These are phyloP conservation scores for Pleurotus salmoneostramineus DNA, from an alignment of 768 basidiomycete species.

Conservation along the genomic window DNA sequence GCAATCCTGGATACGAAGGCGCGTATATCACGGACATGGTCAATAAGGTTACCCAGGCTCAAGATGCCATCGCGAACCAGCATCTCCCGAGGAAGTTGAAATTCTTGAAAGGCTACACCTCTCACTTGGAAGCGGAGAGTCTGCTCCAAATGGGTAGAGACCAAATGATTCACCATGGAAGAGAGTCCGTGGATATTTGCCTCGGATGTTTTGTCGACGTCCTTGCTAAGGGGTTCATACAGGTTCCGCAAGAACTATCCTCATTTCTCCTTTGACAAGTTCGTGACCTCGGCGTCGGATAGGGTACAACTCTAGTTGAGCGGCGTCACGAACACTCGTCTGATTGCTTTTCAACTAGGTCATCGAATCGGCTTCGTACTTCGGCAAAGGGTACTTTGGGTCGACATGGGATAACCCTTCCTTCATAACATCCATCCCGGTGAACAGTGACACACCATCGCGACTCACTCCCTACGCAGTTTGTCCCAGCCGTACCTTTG, in stretches of 20 bases:
- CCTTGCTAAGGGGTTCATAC: not conserved
- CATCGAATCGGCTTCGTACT: slow-evolving; percentile 36
- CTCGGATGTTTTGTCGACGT: not conserved
- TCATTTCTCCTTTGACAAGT: not conserved
- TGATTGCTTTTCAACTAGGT: not conserved
- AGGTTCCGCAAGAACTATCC: not conserved
- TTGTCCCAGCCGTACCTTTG: slow-evolving; percentile 20
- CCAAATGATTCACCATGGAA: not conserved
- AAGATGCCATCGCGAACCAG: not conserved
- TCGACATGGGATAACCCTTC: slow-evolving; percentile 23
- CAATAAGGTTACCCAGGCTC: not conserved
- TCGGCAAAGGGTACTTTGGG: slow-evolving; percentile 34
- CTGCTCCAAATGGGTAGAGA: not conserved
- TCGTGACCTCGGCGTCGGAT: not conserved
- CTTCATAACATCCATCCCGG: slow-evolving; percentile 14
- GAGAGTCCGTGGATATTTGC: not conserved
- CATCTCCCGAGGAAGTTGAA: not conserved
- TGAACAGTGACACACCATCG: slow-evolving; percentile 27
- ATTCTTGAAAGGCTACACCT: not conserved
- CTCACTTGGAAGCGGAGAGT: not conserved
- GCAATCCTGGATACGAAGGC: not conserved
- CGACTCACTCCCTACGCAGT: slow-evolving; percentile 38
- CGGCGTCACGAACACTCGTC: not conserved
- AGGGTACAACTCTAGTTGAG: not conserved
- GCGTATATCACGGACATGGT: not conserved